Evolutionary conservation across 305 asterid species (phyloP).

Genomic region (Solanum aculeatissimum): DNA sequence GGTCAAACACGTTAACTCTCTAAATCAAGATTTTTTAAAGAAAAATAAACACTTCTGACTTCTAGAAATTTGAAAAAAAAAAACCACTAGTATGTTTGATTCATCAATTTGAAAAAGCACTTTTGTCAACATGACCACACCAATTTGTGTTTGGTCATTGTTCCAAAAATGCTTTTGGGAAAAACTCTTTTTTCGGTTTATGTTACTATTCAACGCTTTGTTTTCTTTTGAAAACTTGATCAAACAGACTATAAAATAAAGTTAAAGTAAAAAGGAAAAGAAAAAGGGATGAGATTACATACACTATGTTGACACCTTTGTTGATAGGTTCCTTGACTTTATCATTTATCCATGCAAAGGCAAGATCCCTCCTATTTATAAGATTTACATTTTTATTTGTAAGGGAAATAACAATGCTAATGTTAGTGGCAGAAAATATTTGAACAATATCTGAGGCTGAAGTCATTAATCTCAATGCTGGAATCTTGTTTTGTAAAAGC

Average conservation of each 20-base stretch:
- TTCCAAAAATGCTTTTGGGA: not conserved
- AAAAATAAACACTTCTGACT: not conserved
- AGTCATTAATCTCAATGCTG: conserved; percentile 6
- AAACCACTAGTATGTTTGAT: not conserved
- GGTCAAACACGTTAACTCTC: not conserved
- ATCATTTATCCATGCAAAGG: not conserved
- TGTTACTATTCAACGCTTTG: not conserved
- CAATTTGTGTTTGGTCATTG: not conserved
- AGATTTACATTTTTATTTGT: not conserved
- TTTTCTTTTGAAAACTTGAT: not conserved
- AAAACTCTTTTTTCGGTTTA: not conserved
- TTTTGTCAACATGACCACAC: not conserved
- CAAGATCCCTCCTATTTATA: not conserved
- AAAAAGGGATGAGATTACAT: not conserved
- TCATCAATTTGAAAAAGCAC: not conserved
- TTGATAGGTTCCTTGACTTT: not conserved
- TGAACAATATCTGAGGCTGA: not conserved
- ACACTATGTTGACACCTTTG: not conserved
- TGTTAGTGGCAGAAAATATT: conserved; percentile 15
- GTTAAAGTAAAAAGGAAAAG: not conserved
- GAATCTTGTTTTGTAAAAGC: conserved; percentile 19
- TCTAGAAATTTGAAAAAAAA: not conserved
- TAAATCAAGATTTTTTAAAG: not conserved
- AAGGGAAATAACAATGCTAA: conserved; percentile 3
- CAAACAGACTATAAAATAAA: not conserved